Percentiles rank a stretch among this genome's conserved stretches.
These are phyloP conservation scores for Naganishia sp. DNA, from an alignment of 1,284 basidiomycete species.

Conservation along the genomic window DNA sequence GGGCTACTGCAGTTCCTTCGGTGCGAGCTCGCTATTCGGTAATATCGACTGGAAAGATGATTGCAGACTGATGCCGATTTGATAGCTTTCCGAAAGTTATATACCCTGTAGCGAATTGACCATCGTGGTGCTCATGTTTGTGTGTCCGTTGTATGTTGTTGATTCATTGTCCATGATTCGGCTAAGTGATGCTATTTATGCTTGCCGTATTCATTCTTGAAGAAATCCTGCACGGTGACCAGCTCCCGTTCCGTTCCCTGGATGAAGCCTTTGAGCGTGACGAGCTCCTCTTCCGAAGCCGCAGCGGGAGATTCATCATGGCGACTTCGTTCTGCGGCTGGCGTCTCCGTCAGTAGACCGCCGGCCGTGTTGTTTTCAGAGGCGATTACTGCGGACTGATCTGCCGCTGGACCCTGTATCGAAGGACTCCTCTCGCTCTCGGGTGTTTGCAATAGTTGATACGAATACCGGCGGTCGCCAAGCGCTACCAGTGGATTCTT, in stretches of 20 bases:
- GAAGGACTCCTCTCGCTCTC: conserved; percentile 5
- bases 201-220: conserved; percentile 12
- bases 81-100: too few species aligned
- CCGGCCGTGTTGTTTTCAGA: too few species aligned
- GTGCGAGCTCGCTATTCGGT: too few species aligned
- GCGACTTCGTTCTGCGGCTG: too few species aligned
- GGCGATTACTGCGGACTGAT: neutral
- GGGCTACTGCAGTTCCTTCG: too few species aligned
- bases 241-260: neutral
- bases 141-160: neutral
- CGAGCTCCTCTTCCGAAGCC: conserved; percentile 10
- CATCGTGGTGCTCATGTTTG: too few species aligned
- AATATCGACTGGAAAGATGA: too few species aligned
- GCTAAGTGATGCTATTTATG: neutral
- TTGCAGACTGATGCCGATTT: too few species aligned
- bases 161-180: too few species aligned
- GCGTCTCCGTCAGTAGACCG: too few species aligned
- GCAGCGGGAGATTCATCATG: neutral
- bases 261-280: conserved; percentile 25
- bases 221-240: conserved; percentile 20
- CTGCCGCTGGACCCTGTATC: neutral
- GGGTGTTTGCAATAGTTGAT: neutral
- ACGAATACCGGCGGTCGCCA: neutral
- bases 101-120: too few species aligned
- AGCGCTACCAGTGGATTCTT: neutral